Conservation (phyloP, 768 basidiomycete genomes). For the Mycena chlorophos region DNA sequence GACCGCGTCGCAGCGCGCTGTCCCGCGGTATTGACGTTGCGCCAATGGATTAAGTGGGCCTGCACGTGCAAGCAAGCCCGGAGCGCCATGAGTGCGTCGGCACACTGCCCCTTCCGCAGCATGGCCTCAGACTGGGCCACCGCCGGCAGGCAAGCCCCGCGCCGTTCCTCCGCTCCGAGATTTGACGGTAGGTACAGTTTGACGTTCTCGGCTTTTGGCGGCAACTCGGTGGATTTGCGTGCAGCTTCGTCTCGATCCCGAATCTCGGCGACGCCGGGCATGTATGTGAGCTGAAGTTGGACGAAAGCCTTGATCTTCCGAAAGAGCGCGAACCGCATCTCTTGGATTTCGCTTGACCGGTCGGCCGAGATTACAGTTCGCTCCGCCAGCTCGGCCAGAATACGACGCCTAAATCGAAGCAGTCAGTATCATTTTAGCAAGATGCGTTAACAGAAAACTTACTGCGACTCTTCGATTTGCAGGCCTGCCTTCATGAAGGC, state of each 20-base stretch:
- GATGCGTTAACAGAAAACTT: background rate
- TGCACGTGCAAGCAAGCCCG: slow-evolving; percentile 4
- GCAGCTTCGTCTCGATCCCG: slow-evolving; percentile 6
- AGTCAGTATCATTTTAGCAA: background rate
- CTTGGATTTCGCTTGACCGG: background rate
- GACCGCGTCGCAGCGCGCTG: slow-evolving; percentile 2
- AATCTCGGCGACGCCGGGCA: slow-evolving; percentile 4
- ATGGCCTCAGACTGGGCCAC: background rate
- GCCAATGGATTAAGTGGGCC: background rate
- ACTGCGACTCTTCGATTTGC: slow-evolving; percentile 11
- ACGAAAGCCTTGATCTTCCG: slow-evolving; percentile 7
- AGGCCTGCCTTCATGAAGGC: slow-evolving; percentile 6
- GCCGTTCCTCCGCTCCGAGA: background rate
- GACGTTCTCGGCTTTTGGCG: slow-evolving; percentile 10
- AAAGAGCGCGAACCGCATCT: slow-evolving; percentile 5
- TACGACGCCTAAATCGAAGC: background rate
- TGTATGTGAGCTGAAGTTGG: background rate
- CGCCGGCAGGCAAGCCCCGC: background rate
- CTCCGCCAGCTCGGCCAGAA: background rate
- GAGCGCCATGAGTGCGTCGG: background rate
- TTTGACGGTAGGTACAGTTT: slow-evolving; percentile 9
- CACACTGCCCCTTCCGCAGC: slow-evolving; percentile 1
- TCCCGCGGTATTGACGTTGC: background rate
- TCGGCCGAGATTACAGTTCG: background rate
- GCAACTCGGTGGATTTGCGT: background rate